These are phyloP conservation scores for Erodium texanum DNA, from an alignment of 441 rosid genomes.

Conservation along the genomic window DNA sequence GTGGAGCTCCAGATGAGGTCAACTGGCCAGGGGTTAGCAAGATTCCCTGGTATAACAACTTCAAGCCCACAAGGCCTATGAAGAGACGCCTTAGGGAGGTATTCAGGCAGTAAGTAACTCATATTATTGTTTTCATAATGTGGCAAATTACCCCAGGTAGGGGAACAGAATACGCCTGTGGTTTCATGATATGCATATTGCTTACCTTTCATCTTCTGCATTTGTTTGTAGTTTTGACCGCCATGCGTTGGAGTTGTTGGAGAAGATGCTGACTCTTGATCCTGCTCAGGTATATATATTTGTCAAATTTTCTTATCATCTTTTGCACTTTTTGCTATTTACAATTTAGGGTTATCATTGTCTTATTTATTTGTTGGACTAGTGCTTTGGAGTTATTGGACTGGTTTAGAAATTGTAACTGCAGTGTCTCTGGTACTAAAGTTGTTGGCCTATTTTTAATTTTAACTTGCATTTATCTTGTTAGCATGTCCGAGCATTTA, in stretches of 20 bases:
- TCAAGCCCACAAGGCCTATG: conserved; percentile 71
- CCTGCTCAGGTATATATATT: conserved; percentile 76
- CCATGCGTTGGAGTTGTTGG: conserved; percentile 86
- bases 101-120: conserved; percentile 64
- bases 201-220: conserved; percentile 1
- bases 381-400: neutral
- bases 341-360: neutral
- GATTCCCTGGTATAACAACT: conserved; percentile 84
- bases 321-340: neutral
- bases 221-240: conserved; percentile 54
- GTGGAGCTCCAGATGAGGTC: conserved; percentile 87
- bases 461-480: neutral
- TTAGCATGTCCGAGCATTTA: neutral
- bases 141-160: neutral
- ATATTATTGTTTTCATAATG: neutral
- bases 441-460: neutral
- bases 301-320: neutral
- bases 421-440: neutral
- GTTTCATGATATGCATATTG: neutral
- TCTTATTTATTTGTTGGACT: neutral
- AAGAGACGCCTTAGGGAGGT: conserved; percentile 80
- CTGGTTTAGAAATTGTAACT: neutral
- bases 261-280: conserved; percentile 86
- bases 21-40: conserved; percentile 93
- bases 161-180: neutral